Evolutionary conservation across 768 basidiomycete species (phyloP).

Genomic region (Rhizopogon roseolus): DNA sequence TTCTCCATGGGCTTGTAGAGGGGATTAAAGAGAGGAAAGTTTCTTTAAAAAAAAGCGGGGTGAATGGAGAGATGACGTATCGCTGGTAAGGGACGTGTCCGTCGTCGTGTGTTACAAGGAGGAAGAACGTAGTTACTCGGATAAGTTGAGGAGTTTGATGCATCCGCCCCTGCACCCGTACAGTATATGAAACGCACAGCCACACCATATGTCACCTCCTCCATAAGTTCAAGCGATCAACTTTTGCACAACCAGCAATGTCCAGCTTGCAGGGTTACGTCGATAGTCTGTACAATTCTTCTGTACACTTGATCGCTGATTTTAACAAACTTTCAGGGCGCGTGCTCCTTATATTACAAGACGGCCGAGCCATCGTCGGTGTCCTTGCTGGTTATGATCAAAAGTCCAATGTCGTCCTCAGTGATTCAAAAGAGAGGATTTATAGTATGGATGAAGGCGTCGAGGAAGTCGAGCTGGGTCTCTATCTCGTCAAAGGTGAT

Average conservation of each 20-base stretch:
- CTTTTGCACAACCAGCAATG: constrained; percentile 40
- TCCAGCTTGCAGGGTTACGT: constrained; percentile 90
- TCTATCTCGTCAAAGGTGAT: constrained; percentile 98
- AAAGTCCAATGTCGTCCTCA: constrained; percentile 93
- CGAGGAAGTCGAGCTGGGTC: constrained; percentile 89
- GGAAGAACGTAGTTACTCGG: not conserved
- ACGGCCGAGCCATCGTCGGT: constrained; percentile 92
- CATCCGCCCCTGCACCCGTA: too few relatives aligned
- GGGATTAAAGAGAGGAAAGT: not conserved
- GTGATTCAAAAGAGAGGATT: constrained; percentile 90
- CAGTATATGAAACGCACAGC: not conserved
- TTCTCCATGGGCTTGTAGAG: not conserved
- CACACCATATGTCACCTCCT: not conserved
- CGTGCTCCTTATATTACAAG: constrained; percentile 92
- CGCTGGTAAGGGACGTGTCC: not conserved
- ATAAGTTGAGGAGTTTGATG: too few relatives aligned
- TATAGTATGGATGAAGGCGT: constrained; percentile 90
- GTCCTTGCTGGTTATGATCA: constrained; percentile 90
- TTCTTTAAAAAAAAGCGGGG: not conserved
- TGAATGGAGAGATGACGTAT: too few relatives aligned
- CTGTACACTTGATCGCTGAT: not conserved
- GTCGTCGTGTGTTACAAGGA: not conserved
- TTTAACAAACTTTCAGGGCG: constrained; percentile 46
- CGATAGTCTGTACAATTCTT: constrained; percentile 53
- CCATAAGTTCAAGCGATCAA: too few relatives aligned